These are phyloP conservation scores for Silene coronaria DNA, from an alignment of 179 eudicot genomes.

Conservation along the genomic window DNA sequence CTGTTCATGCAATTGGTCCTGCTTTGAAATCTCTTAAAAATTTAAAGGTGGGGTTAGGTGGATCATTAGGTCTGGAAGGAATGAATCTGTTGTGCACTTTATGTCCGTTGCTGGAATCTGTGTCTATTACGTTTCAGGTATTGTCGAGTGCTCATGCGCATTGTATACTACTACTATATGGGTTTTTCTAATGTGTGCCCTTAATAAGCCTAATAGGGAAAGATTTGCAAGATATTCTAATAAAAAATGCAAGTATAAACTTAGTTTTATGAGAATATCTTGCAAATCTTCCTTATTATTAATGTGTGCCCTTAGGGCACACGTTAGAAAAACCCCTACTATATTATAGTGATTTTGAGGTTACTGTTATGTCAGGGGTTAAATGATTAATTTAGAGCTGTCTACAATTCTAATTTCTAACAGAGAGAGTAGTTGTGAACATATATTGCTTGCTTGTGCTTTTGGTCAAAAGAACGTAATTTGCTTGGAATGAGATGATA, in stretches of 20 bases:
- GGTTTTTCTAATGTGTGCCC: too few species aligned
- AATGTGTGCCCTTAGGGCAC: too few species aligned
- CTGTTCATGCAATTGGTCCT: slow-evolving; percentile 46
- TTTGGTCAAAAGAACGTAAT: neutral
- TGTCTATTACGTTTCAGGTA: slow-evolving; percentile 82
- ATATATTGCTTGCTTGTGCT: neutral
- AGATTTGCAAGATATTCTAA: too few species aligned
- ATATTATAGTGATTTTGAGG: neutral
- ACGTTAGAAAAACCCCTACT: too few species aligned
- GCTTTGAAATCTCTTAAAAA: slow-evolving; percentile 42
- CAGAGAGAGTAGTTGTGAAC: neutral
- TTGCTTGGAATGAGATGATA: neutral
- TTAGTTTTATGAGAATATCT: too few species aligned
- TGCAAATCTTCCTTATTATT: too few species aligned
- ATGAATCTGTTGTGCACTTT: slow-evolving; percentile 42
- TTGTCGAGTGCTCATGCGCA: neutral
- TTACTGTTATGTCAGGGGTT: neutral
- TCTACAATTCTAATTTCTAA: neutral
- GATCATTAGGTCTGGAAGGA: slow-evolving; percentile 58
- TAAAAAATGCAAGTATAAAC: too few species aligned
- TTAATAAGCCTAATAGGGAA: too few species aligned
- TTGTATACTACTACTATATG: neutral
- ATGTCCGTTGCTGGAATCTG: slow-evolving; percentile 61
- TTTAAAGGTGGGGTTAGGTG: slow-evolving; percentile 73
- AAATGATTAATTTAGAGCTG: neutral